Base-by-base conservation (phyloP, 495 filamentous ascomycete species). In the Aspergillus bridgeri region DNA sequence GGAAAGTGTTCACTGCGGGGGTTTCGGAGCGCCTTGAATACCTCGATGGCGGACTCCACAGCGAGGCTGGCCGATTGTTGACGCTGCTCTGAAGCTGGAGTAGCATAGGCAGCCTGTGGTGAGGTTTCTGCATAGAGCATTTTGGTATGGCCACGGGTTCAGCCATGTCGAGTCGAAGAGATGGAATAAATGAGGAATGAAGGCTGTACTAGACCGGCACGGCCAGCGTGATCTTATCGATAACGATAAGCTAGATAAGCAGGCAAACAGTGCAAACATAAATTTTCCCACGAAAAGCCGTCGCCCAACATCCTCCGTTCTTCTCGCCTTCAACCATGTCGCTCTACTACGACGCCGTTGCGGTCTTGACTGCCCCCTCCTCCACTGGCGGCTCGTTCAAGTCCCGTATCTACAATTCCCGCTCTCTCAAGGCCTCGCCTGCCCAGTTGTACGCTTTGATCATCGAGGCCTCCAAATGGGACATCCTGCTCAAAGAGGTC, bases 301-400 rank as follows among this genome's bases (percentile, higher is more conserved):
- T 20, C 24, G 33, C 8, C 21, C 6, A 33, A 6, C 18, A 1
- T 24, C 5, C 1, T 19, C n/a, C 19, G 15, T 8, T 25, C 48
- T 24, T 6, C 17, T 50, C 22, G 7, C 15, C 5, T 15, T 17
- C 19, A 20, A 38, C 29, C 38, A 95, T 98, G 94, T 96, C 93
- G 48, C 89, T 98, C 58, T 98, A 98, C 74, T 87, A 94, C 69
- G 94, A 98, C 73, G 87, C 91, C 22, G 91, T 89, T 4, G 73
- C 79, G 8, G 73, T 96, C 43, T 75, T 98, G 50, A 82, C 82
- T 3, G 81, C 81, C 18, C 72, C 85, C 0, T 61, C 74, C n/a
- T 81, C 82, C 15, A 67, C 78, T 13, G 83, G 85, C 21, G 89
- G 89, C 29, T 92, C 86, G n/a, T 81, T 96, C 65, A 94, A 92